Evolutionary conservation across 306 rosid species (phyloP).

Genomic region (Castanea sativa): DNA sequence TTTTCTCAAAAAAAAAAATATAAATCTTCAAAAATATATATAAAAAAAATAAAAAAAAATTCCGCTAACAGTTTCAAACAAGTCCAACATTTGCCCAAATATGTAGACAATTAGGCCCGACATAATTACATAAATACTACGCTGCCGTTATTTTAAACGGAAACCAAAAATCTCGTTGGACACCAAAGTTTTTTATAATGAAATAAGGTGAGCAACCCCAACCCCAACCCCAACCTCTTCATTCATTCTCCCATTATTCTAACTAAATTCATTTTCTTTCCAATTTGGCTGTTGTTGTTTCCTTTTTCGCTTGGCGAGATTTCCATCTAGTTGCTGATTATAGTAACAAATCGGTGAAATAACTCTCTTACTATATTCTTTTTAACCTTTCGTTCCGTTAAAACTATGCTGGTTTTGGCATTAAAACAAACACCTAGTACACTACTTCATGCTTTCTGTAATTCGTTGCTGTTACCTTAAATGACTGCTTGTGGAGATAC

Average conservation of each 20-base stretch:
- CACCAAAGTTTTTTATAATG: neutral
- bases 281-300: neutral
- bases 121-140: too few relatives aligned
- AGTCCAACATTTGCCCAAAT: too few relatives aligned
- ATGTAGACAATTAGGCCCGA: too few relatives aligned
- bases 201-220: neutral
- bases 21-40: too few relatives aligned
- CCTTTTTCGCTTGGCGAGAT: neutral
- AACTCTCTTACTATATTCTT: neutral
- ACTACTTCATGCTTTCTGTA: neutral
- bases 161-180: neutral
- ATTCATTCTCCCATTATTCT: neutral
- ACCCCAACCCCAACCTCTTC: neutral
- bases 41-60: too few relatives aligned
- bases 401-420: conserved; percentile 1
- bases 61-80: too few relatives aligned
- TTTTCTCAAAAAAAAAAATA: too few relatives aligned
- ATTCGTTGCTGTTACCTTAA: neutral
- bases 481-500: neutral
- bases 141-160: neutral
- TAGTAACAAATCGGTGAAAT: neutral
- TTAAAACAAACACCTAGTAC: neutral
- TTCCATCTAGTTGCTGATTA: neutral
- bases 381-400: neutral
- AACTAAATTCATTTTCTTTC: neutral